Percentiles rank a stretch among this genome's conserved stretches.
Evolutionary conservation across 768 basidiomycete genomes (phyloP).

Genomic region (Pisolithus albus): DNA sequence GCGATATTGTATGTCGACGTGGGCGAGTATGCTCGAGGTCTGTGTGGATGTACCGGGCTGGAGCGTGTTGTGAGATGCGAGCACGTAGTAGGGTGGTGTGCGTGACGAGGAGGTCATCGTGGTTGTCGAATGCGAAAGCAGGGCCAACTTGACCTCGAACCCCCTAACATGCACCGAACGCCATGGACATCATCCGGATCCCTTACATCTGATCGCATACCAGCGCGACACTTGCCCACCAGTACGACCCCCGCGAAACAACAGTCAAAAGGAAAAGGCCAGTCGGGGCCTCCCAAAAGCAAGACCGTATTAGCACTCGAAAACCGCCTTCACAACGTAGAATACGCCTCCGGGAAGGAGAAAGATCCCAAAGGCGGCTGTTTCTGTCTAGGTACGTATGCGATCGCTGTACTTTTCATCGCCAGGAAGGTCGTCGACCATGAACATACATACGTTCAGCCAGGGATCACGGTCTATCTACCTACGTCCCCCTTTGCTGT

Average conservation of each 20-base stretch:
- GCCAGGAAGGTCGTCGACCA: neutral
- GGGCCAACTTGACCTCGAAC: too few relatives aligned
- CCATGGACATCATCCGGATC: slow-evolving; percentile 33
- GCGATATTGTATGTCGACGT: slow-evolving; percentile 74
- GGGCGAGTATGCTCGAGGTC: slow-evolving; percentile 36
- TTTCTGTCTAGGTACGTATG: slow-evolving; percentile 54
- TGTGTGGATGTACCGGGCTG: slow-evolving; percentile 31
- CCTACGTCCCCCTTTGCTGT: slow-evolving; percentile 47
- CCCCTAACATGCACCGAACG: slow-evolving; percentile 1
- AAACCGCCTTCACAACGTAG: slow-evolving; percentile 35
- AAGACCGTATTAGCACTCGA: slow-evolving; percentile 44
- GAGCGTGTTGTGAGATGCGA: slow-evolving; percentile 53
- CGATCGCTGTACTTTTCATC: neutral
- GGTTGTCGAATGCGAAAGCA: too few relatives aligned
- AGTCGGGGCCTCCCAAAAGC: slow-evolving; percentile 38
- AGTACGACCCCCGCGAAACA: slow-evolving; percentile 13
- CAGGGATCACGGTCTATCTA: slow-evolving; percentile 50
- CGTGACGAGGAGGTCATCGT: slow-evolving; percentile 11
- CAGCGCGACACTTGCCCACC: slow-evolving; percentile 20
- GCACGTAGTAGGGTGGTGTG: slow-evolving; percentile 57
- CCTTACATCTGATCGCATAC: slow-evolving; percentile 51
- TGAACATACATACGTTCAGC: slow-evolving; percentile 31
- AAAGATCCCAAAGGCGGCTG: slow-evolving; percentile 61
- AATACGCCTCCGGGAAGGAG: slow-evolving; percentile 25
- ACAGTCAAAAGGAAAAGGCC: slow-evolving; percentile 30